Conservation (phyloP, 768 basidiomycete species). For the Tulasnella sp. region DNA sequence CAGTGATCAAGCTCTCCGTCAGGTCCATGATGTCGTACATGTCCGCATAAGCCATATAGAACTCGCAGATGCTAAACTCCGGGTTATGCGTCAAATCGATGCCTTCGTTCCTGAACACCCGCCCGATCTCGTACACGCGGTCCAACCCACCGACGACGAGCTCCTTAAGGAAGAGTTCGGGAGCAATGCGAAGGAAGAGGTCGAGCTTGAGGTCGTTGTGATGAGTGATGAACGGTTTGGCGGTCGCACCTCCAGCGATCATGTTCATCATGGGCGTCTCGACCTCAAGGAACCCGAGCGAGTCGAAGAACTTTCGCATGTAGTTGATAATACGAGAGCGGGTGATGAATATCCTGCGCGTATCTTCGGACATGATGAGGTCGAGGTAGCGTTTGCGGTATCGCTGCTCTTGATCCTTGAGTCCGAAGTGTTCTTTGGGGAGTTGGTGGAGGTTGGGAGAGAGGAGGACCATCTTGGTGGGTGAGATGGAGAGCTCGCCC, state of each 20-base stretch:
- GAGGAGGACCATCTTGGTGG: slow-evolving; percentile 71
- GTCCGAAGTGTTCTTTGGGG: slow-evolving; percentile 81
- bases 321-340: slow-evolving; percentile 88
- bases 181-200: slow-evolving; percentile 92
- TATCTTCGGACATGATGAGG: slow-evolving; percentile 85
- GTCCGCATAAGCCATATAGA: slow-evolving; percentile 99
- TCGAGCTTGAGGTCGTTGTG: slow-evolving; percentile 98
- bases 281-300: slow-evolving; percentile 84
- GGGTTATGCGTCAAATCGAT: slow-evolving; percentile 99
- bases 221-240: slow-evolving; percentile 97
- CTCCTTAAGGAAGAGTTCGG: slow-evolving; percentile 96
- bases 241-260: slow-evolving; percentile 93
- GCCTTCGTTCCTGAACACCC: slow-evolving; percentile 96
- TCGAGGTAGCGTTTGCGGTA: slow-evolving; percentile 99
- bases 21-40: slow-evolving; percentile 99
- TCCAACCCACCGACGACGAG: slow-evolving; percentile 95
- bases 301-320: slow-evolving; percentile 79
- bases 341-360: slow-evolving; percentile 82
- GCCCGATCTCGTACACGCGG: slow-evolving; percentile 95
- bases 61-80: slow-evolving; percentile 98
- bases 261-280: slow-evolving; percentile 98
- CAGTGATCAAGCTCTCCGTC: slow-evolving; percentile 82
- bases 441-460: slow-evolving; percentile 95
- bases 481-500: slow-evolving; percentile 87
- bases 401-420: slow-evolving; percentile 95